These are phyloP conservation scores for Pseudodiploospora longispora DNA, from an alignment of 2,329 filamentous ascomycete genomes.

Conservation along the genomic window DNA sequence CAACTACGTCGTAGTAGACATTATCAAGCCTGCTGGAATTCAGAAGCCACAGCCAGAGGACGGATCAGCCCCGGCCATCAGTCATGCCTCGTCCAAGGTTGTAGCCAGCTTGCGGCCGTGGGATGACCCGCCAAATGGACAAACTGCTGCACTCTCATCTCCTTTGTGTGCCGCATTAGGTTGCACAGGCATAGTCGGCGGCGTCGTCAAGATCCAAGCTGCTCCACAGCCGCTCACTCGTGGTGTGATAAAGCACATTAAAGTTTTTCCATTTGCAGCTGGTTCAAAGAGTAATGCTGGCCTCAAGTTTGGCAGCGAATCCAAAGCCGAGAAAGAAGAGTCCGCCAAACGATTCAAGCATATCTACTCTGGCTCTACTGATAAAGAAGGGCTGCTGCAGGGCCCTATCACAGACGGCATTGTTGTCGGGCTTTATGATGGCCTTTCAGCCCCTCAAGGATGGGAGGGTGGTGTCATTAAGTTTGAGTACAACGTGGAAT, in stretches of 20 bases:
- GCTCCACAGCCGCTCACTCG: constrained; percentile 65
- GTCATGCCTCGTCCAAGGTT: constrained; percentile 44
- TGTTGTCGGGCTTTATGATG: constrained; percentile 54
- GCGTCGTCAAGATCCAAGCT: constrained; percentile 78
- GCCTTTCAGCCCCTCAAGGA: constrained; percentile 43
- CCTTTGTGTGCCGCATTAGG: constrained; percentile 67
- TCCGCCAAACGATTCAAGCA: constrained; percentile 62
- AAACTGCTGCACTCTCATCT: constrained; percentile 71
- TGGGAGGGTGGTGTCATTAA: constrained; percentile 82
- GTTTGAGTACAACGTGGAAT: constrained; percentile 49
- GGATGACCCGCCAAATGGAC: constrained; percentile 79
- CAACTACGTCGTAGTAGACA: constrained; percentile 71
- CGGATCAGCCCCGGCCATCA: constrained; percentile 48
- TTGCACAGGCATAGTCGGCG: constrained; percentile 67
- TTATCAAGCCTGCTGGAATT: constrained; percentile 75
- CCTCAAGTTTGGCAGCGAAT: constrained; percentile 81
- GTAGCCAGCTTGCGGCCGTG: constrained; percentile 70
- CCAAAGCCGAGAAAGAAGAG: constrained; percentile 74
- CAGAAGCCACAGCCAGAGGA: constrained; percentile 63
- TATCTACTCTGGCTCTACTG: constrained; percentile 55
- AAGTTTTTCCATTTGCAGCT: constrained; percentile 70
- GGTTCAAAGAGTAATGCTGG: constrained; percentile 52
- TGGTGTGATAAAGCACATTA: constrained; percentile 57
- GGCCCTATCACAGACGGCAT: constrained; percentile 88
- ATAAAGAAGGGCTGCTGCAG: constrained; percentile 57